phyloP scores from a whole-genome alignment of 2,329 filamentous ascomycete genomes.

The Moelleriella libera region DNA sequence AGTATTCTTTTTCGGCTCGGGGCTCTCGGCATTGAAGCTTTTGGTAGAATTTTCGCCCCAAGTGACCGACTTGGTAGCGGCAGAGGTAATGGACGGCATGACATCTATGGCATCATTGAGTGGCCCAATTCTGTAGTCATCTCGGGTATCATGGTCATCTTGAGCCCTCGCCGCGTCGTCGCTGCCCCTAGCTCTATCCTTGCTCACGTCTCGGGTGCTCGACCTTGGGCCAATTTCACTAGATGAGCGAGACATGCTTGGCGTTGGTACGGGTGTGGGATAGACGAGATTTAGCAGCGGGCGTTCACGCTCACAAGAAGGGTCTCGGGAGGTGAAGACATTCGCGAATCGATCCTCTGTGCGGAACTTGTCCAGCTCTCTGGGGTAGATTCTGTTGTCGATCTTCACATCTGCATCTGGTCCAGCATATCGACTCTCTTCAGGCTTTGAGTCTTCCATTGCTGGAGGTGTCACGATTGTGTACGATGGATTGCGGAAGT shows the following conservation, averaged over 20 bases:
- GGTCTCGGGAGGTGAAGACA: slow-evolving; percentile 32
- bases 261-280: slow-evolving; percentile 42
- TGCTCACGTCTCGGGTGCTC: neutral
- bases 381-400: slow-evolving; percentile 42
- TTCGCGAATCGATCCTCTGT: slow-evolving; percentile 12
- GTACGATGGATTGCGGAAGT: slow-evolving; percentile 19
- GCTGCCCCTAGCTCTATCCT: slow-evolving; percentile 6
- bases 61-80: slow-evolving; percentile 41
- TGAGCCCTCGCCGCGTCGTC: slow-evolving; percentile 6
- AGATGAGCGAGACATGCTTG: slow-evolving; percentile 12
- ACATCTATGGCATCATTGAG: slow-evolving; percentile 22
- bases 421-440: slow-evolving; percentile 36
- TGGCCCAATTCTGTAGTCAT: too few species aligned
- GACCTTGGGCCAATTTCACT: slow-evolving; percentile 1
- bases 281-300: slow-evolving; percentile 46
- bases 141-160: slow-evolving; percentile 3
- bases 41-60: slow-evolving; percentile 54
- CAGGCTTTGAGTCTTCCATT: slow-evolving; percentile 23
- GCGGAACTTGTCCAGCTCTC: slow-evolving; percentile 28
- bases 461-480: slow-evolving; percentile 42
- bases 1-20: slow-evolving; percentile 25
- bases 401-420: slow-evolving; percentile 51
- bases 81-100: slow-evolving; percentile 6
- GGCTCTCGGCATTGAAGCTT: slow-evolving; percentile 47
- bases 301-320: slow-evolving; percentile 38